Evolutionary conservation across 176 grass and related monocot genomes (phyloP), one percentile per base, ranked within the genome.

Genomic region (Leersia perrieri): DNA sequence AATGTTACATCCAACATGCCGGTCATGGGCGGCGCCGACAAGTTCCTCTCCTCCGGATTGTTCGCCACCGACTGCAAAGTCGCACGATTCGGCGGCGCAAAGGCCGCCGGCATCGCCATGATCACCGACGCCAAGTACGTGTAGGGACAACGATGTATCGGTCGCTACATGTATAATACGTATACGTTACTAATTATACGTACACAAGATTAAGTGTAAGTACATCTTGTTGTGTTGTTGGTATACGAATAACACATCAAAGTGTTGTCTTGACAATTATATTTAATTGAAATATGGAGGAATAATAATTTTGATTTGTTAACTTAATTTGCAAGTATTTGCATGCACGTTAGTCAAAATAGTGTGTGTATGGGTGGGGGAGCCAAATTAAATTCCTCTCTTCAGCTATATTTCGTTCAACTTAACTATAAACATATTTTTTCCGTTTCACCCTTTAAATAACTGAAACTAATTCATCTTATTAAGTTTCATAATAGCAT

Each of bases 61-160:
- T 91, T 91, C 66, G 44, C 77, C 5, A 26, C 71, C 3, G 89
- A 91, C 71, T 91, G 89, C 42, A 36, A 53, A 0, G 85, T 87
- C 11, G 63, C 85, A 0, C 80, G 89, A 70, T 91, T 87, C 63
- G 86, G 75, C 1, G 49, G 28, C 20, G 33, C 10, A 3, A 28
- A 44, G 9, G 30, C 9, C 2, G 2, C 47, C 12, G 63, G 68
- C 35, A 88, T 88, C 32, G 47, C 69, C 75, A 80, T 88, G 87
- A 81, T 88, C 69, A 88, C 81, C 0, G 86, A 88, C 26, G 66
- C 27, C 71, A 69, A 73, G 8, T 80, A 85, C 57, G 67, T 85
- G 1, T 72, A 85, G n/a, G n/a, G 41, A 69, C 18, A 58, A 23
- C 53, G 53, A 58, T 38, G 7, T 38, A 38, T 38, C 35, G 35